Evolutionary conservation across 768 basidiomycete species (phyloP), one percentile per base, ranked within the genome.

Genomic region (Daedaleopsis sinensis): DNA sequence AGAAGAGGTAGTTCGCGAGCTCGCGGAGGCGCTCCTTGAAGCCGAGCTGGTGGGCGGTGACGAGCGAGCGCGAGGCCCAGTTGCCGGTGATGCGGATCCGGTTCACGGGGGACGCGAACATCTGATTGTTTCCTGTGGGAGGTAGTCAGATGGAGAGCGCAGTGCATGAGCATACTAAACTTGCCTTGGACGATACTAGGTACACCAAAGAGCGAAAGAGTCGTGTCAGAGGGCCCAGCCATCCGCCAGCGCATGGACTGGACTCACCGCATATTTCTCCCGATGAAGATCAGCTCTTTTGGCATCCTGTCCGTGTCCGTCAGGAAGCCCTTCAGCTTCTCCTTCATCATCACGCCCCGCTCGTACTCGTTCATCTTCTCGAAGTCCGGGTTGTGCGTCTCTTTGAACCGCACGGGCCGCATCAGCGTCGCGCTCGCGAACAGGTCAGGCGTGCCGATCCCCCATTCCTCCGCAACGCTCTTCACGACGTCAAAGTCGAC

Each of bases 1-100:
- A 97, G 13, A 86, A 65, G 43, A 88, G 64, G 65, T 92, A 79
- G 54, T 84, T 78, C 72, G 77, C 83, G 67, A 82, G 83, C 69
- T 88, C 88, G 43, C 71, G 71, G 1, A 84, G 39, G 5, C 84
- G 80, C 47, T 78, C 72, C 3, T 66, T 53, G 49, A 84, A 59
- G 16, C 78, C 64, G 36, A 85, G 78, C 60, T 79, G 67, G 16
- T 77, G 66, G 32, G 78, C 74, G n/a, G 76, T 74, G 11, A 80
- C 74, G 6, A 90, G 79, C 5, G 90, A 88, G 23, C 81, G 79
- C 5, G 91, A 88, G 27, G 93, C 94, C 84, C 87, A 93, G 71
- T 83, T 84, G 0, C 91, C 94, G 0, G 90, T 93, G 56, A 96
- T 90, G 73, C 93, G 94, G 76, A 97, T 88, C 19, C 94, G 85